Evolutionary conservation across 352 stramenopile genomes (phyloP).

Genomic region (Thraustotheca clavata): DNA sequence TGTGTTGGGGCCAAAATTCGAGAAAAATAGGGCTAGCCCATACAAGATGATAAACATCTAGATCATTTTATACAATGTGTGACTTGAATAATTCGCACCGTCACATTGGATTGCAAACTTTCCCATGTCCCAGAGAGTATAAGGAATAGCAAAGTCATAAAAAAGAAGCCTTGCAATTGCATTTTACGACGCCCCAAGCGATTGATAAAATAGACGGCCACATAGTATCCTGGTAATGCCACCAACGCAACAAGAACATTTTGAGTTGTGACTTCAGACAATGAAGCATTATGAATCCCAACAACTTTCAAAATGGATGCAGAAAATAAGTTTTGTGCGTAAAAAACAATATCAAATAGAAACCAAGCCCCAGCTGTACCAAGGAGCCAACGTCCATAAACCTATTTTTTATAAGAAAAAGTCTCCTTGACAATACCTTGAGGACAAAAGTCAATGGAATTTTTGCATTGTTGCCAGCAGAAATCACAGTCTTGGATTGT

Average conservation of each 20-base stretch:
- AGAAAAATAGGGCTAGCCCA: slow-evolving; percentile 67
- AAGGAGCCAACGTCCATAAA: slow-evolving; percentile 29
- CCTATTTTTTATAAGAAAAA: neutral
- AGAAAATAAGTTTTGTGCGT: slow-evolving; percentile 71
- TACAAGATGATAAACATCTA: slow-evolving; percentile 61
- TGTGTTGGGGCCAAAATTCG: slow-evolving; percentile 80
- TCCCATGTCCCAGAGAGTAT: slow-evolving; percentile 57
- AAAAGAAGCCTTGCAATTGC: slow-evolving; percentile 60
- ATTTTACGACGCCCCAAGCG: slow-evolving; percentile 57
- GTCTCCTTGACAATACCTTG: neutral
- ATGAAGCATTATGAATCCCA: slow-evolving; percentile 36
- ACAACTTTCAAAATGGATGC: slow-evolving; percentile 55
- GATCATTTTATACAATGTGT: neutral
- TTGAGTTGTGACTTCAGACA: slow-evolving; percentile 45
- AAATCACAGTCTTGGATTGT: slow-evolving; percentile 15
- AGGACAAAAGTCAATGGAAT: slow-evolving; percentile 19
- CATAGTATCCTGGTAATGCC: slow-evolving; percentile 73
- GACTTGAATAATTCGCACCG: slow-evolving; percentile 23
- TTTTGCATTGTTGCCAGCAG: neutral
- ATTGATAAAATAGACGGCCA: slow-evolving; percentile 66
- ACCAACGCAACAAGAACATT: slow-evolving; percentile 58
- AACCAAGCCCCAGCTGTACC: slow-evolving; percentile 76
- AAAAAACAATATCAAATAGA: slow-evolving; percentile 81
- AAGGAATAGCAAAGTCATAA: slow-evolving; percentile 61
- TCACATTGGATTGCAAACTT: slow-evolving; percentile 33